Percentiles rank a stretch among this genome's conserved stretches.
phyloP scores from a whole-genome alignment of 805 yeast species.

The Yamadazyma kitorensis region DNA sequence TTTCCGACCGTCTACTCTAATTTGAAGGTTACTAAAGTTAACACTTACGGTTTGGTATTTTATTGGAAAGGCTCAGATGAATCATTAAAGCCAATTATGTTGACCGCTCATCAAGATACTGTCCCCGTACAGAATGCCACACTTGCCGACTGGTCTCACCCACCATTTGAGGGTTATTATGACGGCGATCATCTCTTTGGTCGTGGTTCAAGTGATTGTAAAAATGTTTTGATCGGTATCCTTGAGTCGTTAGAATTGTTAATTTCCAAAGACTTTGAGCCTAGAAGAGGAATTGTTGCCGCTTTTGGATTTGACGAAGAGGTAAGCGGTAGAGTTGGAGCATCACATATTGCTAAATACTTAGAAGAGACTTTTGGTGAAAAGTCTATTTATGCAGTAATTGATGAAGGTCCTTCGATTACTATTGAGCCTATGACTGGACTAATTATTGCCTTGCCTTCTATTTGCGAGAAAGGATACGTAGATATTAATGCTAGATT shows the following conservation, averaged over 20 bases:
- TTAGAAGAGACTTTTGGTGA: constrained; percentile 56
- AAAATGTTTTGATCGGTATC: constrained; percentile 62
- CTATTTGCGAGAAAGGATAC: constrained; percentile 46
- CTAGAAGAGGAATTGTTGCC: constrained; percentile 60
- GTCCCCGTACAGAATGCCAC: constrained; percentile 71
- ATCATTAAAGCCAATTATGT: constrained; percentile 61
- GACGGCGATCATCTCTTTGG: constrained; percentile 73
- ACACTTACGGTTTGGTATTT: constrained; percentile 59
- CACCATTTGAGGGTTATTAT: constrained; percentile 58
- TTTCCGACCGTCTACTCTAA: constrained; percentile 53
- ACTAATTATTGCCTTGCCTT: constrained; percentile 53
- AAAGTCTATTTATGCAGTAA: constrained; percentile 55
- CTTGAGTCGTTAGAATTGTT: constrained; percentile 67
- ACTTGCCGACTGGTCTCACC: constrained; percentile 56
- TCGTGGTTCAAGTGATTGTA: constrained; percentile 76
- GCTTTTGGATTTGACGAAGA: constrained; percentile 85
- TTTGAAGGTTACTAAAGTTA: constrained; percentile 54
- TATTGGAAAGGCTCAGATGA: constrained; percentile 58
- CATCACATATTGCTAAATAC: constrained; percentile 45
- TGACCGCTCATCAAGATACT: constrained; percentile 78
- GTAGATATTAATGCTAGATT: constrained; percentile 47
- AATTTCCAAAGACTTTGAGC: constrained; percentile 46
- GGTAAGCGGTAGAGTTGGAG: constrained; percentile 62
- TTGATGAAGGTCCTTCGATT: constrained; percentile 65
- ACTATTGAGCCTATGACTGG: constrained; percentile 36